Base-by-base conservation (phyloP, 78 protist species). In the Bodo saltans region DNA sequence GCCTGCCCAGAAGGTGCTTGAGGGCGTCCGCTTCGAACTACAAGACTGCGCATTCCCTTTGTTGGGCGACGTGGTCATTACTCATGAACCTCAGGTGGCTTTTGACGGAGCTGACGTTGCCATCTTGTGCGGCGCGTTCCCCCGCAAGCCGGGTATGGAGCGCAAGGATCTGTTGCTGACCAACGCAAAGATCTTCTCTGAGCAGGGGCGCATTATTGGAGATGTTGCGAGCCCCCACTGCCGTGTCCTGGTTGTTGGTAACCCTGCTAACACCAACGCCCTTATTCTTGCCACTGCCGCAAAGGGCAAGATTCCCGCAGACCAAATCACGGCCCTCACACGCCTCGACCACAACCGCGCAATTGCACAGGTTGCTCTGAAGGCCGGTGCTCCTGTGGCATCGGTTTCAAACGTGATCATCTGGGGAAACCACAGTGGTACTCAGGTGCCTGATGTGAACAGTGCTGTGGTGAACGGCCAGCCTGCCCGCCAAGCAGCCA, bases 231-330 rank as follows among this genome's bases (percentile, higher is more conserved):
- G 83, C 30, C 72, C 79, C 41, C 30, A 39, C 42, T 0, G 28
- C 11, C 67, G 30, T 26, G 90, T 90, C 25, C 72, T 95, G 25
- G 97, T 95, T 47, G 97, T 97, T 0, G 99, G 98, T 68, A 97
- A 97, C 83, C 99, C 99, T 29, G 96, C 98, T 69, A 97, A 97
- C 85, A 96, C 99, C 70, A 97, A 96, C 74, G 92, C 93, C 0
- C 71, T 91, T 33, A 88, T 93, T 60, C 75, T 89, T n/a, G 0
- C 72, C 12, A 37, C 72, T 11, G n/a, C 68, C 33, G 97, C 97
- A 3, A 76, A 94, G n/a, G 29, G n/a, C 47, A 40, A 95, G 42
- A 0, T 38, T n/a, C 53, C 79, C n/a, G n/a, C 60, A 8, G n/a
- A 17, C 74, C 91, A 94, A 85, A 87, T 96, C 87, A 68, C 97